phyloP scores from a whole-genome alignment of 2,329 filamentous ascomycete species.

The Dactylellina cionopaga region DNA sequence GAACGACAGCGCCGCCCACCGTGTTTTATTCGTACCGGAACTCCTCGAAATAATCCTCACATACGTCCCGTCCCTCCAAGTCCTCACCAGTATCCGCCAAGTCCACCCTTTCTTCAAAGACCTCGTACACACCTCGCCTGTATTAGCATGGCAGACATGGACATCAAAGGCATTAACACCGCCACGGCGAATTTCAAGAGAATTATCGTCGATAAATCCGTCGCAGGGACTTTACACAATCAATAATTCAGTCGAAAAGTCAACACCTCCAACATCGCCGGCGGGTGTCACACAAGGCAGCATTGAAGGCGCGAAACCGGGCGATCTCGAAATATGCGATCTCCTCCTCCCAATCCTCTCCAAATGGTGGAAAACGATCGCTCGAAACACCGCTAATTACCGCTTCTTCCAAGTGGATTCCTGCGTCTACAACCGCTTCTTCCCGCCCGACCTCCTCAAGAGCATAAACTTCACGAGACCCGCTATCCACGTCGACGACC shows the following conservation, averaged over 20 bases:
- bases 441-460: constrained; percentile 41
- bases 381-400: constrained; percentile 43
- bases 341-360: constrained; percentile 36
- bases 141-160: constrained; percentile 49
- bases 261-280: not conserved
- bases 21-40: constrained; percentile 45
- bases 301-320: not conserved
- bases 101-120: constrained; percentile 51
- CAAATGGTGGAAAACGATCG: constrained; percentile 52
- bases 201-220: not conserved
- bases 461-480: constrained; percentile 37
- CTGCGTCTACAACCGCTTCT: constrained; percentile 48
- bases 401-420: constrained; percentile 49
- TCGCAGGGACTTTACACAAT: constrained; percentile 28
- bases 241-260: constrained; percentile 29
- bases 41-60: constrained; percentile 41
- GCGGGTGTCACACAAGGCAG: not conserved
- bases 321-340: constrained; percentile 41
- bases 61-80: constrained; percentile 42
- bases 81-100: constrained; percentile 47
- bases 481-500: constrained; percentile 41
- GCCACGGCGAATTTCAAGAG: constrained; percentile 5
- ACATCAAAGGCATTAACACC: constrained; percentile 35
- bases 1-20: constrained; percentile 20
- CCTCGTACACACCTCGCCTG: constrained; percentile 30